Evolutionary conservation across 257 asterid species (phyloP), one percentile per base, ranked within the genome.

Genomic region (Nicotiana paniculata): DNA sequence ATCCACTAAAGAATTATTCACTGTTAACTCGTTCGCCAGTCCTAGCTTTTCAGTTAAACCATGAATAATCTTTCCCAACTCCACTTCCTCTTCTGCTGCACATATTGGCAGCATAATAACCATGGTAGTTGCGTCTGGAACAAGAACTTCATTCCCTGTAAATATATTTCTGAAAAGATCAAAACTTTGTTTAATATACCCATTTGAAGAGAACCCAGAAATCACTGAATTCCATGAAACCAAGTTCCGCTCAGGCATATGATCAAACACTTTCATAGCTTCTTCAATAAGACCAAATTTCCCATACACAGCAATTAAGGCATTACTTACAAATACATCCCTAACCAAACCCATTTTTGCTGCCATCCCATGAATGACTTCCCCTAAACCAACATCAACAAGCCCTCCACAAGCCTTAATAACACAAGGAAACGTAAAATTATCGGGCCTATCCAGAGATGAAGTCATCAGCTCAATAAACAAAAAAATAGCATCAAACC

Each of bases 391-490:
- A 82, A 85, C 84, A 82, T 87, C 84, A 54, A 74, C 55, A 82
- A 82, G 18, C 46, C 68, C 84, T 13, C 87, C 89, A 82, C 86
- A 82, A 4, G 88, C 86, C 82, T 87, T 87, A 48, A 87, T 75
- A 81, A 76, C 89, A 69, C 87, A 87, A 17, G 89, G 89, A 83
- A 86, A 82, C 2, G 89, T 86, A 13, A 81, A 86, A 82, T 79
- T 82, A 69, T 86, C 87, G 3, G 89, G 87, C 18, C 17, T 77
- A 66, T 79, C 53, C 9, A 51, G 43, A 11, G 84, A 17, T 16
- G 16, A 67, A 3, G 67, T 43, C 28, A 86, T 76, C 67, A 86
- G 26, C 24, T 82, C 84, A 72, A 13, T 9, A 55, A 85, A 82
- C 63, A 85, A 43, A 48, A 35, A 62, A 18, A 82, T 26, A 10